phyloP scores from a whole-genome alignment of 1,284 basidiomycete species.

The Pseudozyma hubeiensis region DNA sequence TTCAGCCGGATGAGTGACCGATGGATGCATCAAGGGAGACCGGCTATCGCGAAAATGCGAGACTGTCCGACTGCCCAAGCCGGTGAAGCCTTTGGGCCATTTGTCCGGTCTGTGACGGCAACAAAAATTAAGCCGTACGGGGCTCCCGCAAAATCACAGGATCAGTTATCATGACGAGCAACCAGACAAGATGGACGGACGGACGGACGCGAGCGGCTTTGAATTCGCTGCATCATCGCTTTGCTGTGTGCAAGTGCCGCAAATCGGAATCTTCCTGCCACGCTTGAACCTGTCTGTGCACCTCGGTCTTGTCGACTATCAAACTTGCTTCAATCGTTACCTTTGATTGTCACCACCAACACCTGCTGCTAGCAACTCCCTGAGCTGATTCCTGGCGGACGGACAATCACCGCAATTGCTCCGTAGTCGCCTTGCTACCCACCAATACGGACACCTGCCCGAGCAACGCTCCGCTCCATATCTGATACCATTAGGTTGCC shows the following conservation, averaged over 20 bases:
- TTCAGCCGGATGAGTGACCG: not conserved
- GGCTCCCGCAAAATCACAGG: conserved; percentile 4
- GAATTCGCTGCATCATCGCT: conserved; percentile 2
- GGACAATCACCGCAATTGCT: too few relatives aligned
- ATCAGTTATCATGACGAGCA: not conserved
- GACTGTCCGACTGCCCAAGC: not conserved
- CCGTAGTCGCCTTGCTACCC: too few relatives aligned
- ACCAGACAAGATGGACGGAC: not conserved
- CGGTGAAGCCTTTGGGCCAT: not conserved
- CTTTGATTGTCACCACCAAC: too few relatives aligned
- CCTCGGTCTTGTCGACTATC: not conserved
- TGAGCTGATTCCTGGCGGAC: too few relatives aligned
- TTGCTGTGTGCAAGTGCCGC: not conserved
- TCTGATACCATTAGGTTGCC: too few relatives aligned
- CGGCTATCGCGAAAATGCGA: not conserved
- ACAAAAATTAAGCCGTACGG: not conserved
- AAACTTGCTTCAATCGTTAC: too few relatives aligned
- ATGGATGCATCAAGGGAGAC: not conserved
- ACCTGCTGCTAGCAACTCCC: too few relatives aligned
- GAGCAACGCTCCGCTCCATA: too few relatives aligned
- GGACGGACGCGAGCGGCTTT: conserved; percentile 34
- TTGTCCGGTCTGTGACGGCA: not conserved
- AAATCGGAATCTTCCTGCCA: too few relatives aligned
- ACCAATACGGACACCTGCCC: too few relatives aligned
- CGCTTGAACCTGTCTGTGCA: not conserved